These are phyloP conservation scores for Lachnellula hyalina DNA, from an alignment of 2,329 filamentous ascomycete genomes.

Conservation along the genomic window DNA sequence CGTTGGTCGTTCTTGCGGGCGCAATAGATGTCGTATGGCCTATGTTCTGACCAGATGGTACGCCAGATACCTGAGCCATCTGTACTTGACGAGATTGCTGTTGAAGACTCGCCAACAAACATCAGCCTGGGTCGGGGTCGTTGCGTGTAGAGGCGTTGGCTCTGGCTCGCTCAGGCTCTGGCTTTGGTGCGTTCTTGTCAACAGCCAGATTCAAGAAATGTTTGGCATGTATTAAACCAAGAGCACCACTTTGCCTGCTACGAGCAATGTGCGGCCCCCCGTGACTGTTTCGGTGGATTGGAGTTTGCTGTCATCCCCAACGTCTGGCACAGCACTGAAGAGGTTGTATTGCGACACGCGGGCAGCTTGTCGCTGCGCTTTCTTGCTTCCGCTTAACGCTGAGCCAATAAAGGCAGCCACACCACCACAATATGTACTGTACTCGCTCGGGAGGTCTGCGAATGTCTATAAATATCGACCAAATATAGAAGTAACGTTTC, in stretches of 20 bases:
- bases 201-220: constrained; percentile 19
- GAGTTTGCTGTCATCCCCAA: constrained; percentile 19
- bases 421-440: background rate
- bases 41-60: constrained; percentile 21
- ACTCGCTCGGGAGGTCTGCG: background rate
- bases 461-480: background rate
- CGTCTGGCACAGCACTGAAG: constrained; percentile 7
- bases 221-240: constrained; percentile 22
- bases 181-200: background rate
- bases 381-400: background rate
- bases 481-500: background rate
- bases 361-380: background rate
- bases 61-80: constrained; percentile 25
- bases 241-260: constrained; percentile 13
- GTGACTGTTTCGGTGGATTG: constrained; percentile 22
- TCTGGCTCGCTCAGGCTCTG: background rate
- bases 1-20: constrained; percentile 15
- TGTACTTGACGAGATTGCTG: background rate
- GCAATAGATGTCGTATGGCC: constrained; percentile 15
- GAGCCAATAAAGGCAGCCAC: background rate
- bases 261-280: constrained; percentile 14
- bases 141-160: constrained; percentile 13
- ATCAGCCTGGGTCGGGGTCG: background rate
- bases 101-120: background rate
- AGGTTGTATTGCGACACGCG: constrained; percentile 8